phyloP scores from a whole-genome alignment of 1,139 yeast genomes.

The Candida dubliniensis region DNA sequence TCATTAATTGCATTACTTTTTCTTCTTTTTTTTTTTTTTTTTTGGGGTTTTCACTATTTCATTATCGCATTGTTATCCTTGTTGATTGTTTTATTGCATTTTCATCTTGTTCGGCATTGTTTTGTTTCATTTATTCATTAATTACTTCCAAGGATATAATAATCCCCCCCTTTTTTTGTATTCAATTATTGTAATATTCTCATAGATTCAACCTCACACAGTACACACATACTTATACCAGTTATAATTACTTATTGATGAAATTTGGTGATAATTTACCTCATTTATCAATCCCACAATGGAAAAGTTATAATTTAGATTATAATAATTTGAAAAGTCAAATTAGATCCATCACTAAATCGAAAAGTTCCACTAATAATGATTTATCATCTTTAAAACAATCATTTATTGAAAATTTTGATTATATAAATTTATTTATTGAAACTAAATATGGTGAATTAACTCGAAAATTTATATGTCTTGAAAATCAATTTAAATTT shows the following conservation, averaged over 20 bases:
- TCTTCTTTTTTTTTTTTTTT: no score
- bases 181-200: no score
- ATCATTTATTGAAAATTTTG: constrained; percentile 49
- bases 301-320: constrained; percentile 82
- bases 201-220: no score
- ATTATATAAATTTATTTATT: constrained; percentile 58
- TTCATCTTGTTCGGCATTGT: no score
- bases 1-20: no score
- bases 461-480: constrained; percentile 28
- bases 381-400: constrained; percentile 24
- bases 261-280: constrained; percentile 81
- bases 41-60: no score
- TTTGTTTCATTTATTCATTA: no score
- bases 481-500: constrained; percentile 19
- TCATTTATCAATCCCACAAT: constrained; percentile 79
- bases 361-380: constrained; percentile 14
- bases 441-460: constrained; percentile 66
- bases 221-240: no score
- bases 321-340: constrained; percentile 71
- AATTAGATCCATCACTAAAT: constrained; percentile 40
- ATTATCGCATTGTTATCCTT: no score
- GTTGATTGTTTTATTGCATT: no score
- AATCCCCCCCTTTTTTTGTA: no score
- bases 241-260: constrained; percentile 40
- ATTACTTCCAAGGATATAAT: no score